phyloP scores from a whole-genome alignment of 1,139 yeast species.

The Scheffersomyces titani region DNA sequence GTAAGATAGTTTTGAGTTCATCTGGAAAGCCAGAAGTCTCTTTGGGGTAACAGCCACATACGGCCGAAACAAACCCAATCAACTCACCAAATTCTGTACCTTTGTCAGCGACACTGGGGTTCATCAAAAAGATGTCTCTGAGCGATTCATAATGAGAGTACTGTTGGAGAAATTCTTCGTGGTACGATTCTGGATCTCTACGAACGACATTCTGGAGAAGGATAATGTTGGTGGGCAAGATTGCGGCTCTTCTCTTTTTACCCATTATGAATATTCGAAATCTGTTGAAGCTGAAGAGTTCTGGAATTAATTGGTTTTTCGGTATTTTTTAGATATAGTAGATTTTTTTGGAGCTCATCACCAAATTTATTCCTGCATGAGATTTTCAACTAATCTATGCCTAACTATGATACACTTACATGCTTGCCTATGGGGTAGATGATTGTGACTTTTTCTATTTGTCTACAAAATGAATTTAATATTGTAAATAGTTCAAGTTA shows the following conservation, averaged over 20 bases:
- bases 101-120: conserved; percentile 63
- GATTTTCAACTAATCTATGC: not conserved
- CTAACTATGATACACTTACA: not conserved
- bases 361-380: not conserved
- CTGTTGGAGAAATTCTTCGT: conserved; percentile 91
- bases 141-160: conserved; percentile 89
- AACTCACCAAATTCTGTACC: conserved; percentile 76
- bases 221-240: conserved; percentile 88
- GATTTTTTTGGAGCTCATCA: not conserved
- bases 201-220: conserved; percentile 87
- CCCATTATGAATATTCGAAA: conserved; percentile 55
- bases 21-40: conserved; percentile 84
- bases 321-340: not conserved
- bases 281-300: not conserved
- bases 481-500: not conserved
- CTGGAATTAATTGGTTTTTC: not conserved
- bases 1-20: conserved; percentile 68
- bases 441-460: not conserved
- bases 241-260: conserved; percentile 86
- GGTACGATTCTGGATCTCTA: conserved; percentile 90
- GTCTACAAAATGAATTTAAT: not conserved
- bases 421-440: not conserved
- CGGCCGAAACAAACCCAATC: conserved; percentile 89
- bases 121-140: conserved; percentile 77
- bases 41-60: conserved; percentile 84